phyloP scores from a whole-genome alignment of 768 basidiomycete genomes.

The Rhizopogon salebrosus region DNA sequence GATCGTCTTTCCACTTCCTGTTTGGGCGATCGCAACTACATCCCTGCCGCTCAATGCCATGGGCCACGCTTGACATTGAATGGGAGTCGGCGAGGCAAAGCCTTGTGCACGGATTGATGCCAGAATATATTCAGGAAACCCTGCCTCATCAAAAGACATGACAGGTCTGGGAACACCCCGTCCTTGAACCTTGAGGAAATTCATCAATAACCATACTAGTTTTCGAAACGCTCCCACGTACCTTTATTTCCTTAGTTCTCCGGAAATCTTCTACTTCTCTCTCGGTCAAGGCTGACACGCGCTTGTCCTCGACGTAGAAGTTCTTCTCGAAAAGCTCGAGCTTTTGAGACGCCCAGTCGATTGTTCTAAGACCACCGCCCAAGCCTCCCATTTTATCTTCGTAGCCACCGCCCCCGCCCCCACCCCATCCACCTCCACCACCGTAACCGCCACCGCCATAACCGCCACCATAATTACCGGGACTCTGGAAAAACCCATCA shows the following conservation, averaged over 20 bases:
- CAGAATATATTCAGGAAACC: slow-evolving; percentile 96
- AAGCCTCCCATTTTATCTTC: slow-evolving; percentile 78
- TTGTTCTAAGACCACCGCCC: slow-evolving; percentile 73
- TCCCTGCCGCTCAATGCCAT: slow-evolving; percentile 96
- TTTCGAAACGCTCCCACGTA: slow-evolving; percentile 21
- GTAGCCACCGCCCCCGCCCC: slow-evolving; percentile 28
- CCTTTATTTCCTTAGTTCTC: slow-evolving; percentile 82
- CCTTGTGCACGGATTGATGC: slow-evolving; percentile 91
- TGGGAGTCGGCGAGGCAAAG: slow-evolving; percentile 85
- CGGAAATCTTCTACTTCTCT: slow-evolving; percentile 88
- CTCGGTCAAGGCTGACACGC: slow-evolving; percentile 71
- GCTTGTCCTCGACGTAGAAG: slow-evolving; percentile 90
- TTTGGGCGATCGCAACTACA: slow-evolving; percentile 95
- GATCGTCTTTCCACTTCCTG: slow-evolving; percentile 98
- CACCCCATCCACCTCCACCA: slow-evolving; percentile 28
- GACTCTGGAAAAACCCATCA: slow-evolving; percentile 18
- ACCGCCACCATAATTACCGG: slow-evolving; percentile 29
- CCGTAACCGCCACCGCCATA: slow-evolving; percentile 28
- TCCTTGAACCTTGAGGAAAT: slow-evolving; percentile 68
- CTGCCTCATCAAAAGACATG: slow-evolving; percentile 87
- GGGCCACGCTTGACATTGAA: slow-evolving; percentile 99
- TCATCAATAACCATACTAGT: neutral
- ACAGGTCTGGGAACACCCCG: slow-evolving; percentile 85
- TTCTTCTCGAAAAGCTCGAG: slow-evolving; percentile 94
- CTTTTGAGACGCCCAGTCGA: slow-evolving; percentile 78